phyloP scores from a whole-genome alignment of 352 stramenopile species.

The Thalassiosira livingstoniorum region DNA sequence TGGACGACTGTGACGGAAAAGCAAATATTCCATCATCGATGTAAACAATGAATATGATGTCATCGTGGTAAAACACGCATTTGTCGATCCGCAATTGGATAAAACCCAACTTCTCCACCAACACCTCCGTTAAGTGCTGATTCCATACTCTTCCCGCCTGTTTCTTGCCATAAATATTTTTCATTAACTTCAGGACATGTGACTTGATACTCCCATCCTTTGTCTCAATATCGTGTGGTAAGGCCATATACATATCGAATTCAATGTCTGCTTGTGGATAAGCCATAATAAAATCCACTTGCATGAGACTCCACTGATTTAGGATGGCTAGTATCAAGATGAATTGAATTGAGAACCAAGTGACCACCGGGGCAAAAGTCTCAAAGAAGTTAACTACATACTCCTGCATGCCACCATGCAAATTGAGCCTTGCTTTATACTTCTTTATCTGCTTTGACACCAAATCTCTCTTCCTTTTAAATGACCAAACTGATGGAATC shows the following conservation, averaged over 20 bases:
- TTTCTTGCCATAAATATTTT: conserved; percentile 54
- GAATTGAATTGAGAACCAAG: conserved; percentile 29
- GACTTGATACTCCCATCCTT: conserved; percentile 17
- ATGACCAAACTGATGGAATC: conserved; percentile 60
- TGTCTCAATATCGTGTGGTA: conserved; percentile 42
- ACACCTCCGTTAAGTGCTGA: conserved; percentile 1
- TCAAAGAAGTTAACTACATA: conserved; percentile 12
- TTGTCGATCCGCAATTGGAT: conserved; percentile 40
- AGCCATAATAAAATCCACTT: conserved; percentile 60
- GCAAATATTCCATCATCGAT: conserved; percentile 43
- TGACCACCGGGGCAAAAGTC: conserved; percentile 38
- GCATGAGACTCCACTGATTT: conserved; percentile 35
- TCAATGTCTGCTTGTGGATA: conserved; percentile 50
- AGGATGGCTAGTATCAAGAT: conserved; percentile 23
- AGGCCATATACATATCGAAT: conserved; percentile 46
- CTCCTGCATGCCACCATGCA: conserved; percentile 25
- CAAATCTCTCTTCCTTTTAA: conserved; percentile 59
- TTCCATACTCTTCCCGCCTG: conserved; percentile 51
- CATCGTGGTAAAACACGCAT: conserved; percentile 57
- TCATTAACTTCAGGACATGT: conserved; percentile 40
- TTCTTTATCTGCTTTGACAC: conserved; percentile 17
- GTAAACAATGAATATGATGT: conserved; percentile 33
- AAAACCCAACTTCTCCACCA: conserved; percentile 16
- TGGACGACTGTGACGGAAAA: not conserved
- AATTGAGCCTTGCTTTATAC: conserved; percentile 14